phyloP scores from a whole-genome alignment of 192 early-diverging fungal species.

The Dimargaris verticillata region DNA sequence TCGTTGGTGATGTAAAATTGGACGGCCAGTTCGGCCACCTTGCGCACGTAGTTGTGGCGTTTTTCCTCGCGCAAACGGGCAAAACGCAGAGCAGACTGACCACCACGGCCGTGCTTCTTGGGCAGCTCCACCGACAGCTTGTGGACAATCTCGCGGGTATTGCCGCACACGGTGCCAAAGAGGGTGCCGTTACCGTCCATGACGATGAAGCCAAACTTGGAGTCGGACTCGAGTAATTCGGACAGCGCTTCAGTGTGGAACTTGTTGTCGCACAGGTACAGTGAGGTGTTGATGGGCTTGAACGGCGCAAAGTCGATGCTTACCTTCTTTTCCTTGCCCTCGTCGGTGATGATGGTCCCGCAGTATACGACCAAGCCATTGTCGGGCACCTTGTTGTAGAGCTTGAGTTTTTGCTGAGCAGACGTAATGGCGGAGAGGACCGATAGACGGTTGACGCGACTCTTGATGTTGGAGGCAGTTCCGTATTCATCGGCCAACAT shows the following conservation, averaged over 20 bases:
- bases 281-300: constrained; percentile 97
- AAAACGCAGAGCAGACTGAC: constrained; percentile 99
- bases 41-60: constrained; percentile 97
- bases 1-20: constrained; percentile 91
- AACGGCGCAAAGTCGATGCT: constrained; percentile 98
- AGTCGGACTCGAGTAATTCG: constrained; percentile 84
- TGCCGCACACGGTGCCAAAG: constrained; percentile 89
- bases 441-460: constrained; percentile 93
- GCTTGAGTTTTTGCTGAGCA: constrained; percentile 88
- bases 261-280: constrained; percentile 98
- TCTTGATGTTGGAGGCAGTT: constrained; percentile 99
- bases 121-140: constrained; percentile 92
- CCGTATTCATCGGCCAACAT: constrained; percentile 99
- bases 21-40: constrained; percentile 92
- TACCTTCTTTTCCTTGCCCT: constrained; percentile 98
- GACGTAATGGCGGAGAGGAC: constrained; percentile 96
- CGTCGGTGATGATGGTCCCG: constrained; percentile 93
- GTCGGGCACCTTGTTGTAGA: constrained; percentile 77
- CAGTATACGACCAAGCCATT: constrained; percentile 93
- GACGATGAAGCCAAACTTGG: constrained; percentile 94
- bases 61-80: constrained; percentile 97
- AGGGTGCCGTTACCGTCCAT: constrained; percentile 97
- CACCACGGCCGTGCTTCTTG: constrained; percentile 99
- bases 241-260: constrained; percentile 92
- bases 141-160: constrained; percentile 83